Evolutionary conservation across 2,329 filamentous ascomycete genomes (phyloP).

Genomic region (Cytospora paraplurivora): DNA sequence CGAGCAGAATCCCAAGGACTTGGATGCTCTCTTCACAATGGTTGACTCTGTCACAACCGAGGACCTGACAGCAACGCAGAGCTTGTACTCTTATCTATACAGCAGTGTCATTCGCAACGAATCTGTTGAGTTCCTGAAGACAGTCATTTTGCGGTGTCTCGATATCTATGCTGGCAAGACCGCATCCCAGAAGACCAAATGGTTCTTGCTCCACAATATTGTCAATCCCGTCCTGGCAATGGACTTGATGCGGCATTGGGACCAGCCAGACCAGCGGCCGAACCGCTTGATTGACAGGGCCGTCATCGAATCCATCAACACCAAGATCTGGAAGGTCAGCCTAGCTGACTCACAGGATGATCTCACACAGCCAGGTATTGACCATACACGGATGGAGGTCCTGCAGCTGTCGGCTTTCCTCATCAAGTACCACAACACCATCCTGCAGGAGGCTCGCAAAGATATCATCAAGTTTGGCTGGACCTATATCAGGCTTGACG

Average conservation of each 20-base stretch:
- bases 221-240: slow-evolving; percentile 96
- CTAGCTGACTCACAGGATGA: slow-evolving; percentile 82
- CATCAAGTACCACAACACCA: slow-evolving; percentile 89
- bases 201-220: slow-evolving; percentile 87
- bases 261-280: slow-evolving; percentile 51
- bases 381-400: slow-evolving; percentile 94
- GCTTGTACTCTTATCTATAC: slow-evolving; percentile 82
- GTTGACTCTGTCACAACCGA: slow-evolving; percentile 83
- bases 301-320: slow-evolving; percentile 87
- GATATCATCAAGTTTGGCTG: slow-evolving; percentile 99
- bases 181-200: slow-evolving; percentile 86
- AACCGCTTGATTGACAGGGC: slow-evolving; percentile 77
- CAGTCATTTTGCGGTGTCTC: slow-evolving; percentile 79
- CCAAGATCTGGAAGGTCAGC: slow-evolving; percentile 91
- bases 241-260: slow-evolving; percentile 88
- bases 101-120: slow-evolving; percentile 79
- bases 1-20: slow-evolving; percentile 69
- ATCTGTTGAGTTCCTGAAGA: slow-evolving; percentile 83
- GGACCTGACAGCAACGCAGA: slow-evolving; percentile 76
- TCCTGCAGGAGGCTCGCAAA: slow-evolving; percentile 88
- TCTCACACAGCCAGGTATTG: slow-evolving; percentile 79
- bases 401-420: slow-evolving; percentile 93
- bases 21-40: slow-evolving; percentile 82
- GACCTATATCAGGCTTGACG: slow-evolving; percentile 97
- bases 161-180: slow-evolving; percentile 81